Conservation (phyloP, 2,329 filamentous ascomycete species). For the Pleoardoris graminearum region DNA sequence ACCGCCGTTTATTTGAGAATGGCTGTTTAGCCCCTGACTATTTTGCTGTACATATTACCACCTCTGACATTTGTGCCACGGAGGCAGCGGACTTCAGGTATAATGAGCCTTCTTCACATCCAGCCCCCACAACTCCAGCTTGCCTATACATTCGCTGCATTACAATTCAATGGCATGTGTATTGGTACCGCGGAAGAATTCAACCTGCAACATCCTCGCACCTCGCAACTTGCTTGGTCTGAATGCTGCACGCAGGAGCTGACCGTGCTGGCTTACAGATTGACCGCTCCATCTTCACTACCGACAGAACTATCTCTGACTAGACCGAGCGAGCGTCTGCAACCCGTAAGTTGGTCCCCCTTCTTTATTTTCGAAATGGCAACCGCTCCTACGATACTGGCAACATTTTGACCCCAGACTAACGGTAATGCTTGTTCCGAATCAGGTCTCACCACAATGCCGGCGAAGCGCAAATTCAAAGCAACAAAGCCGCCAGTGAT, state of each 20-base stretch:
- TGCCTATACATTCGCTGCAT: background rate
- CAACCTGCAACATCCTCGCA: background rate
- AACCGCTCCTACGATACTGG: conserved; percentile 1
- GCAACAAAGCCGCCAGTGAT: conserved; percentile 21
- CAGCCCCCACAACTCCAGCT: conserved; percentile 8
- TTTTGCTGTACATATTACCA: conserved; percentile 17
- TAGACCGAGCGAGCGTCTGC: background rate
- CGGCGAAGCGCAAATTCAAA: conserved; percentile 39
- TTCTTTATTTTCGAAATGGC: background rate
- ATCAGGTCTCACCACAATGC: conserved; percentile 30
- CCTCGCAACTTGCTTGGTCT: background rate
- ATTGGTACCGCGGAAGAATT: background rate
- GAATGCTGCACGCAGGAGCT: conserved; percentile 5
- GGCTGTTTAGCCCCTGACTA: conserved; percentile 19
- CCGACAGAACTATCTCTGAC: background rate
- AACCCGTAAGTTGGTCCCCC: conserved; percentile 16
- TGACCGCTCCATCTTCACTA: conserved; percentile 1
- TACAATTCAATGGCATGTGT: background rate
- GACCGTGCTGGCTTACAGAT: conserved; percentile 3
- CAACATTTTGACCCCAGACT: conserved; percentile 19
- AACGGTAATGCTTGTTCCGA: conserved; percentile 18
- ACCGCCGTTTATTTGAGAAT: conserved; percentile 15
- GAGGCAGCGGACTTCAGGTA: conserved; percentile 22
- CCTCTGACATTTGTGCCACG: conserved; percentile 29
- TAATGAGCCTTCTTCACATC: conserved; percentile 16